phyloP scores from a whole-genome alignment of 345 rosid species.

The Streptanthus diversifolius region DNA sequence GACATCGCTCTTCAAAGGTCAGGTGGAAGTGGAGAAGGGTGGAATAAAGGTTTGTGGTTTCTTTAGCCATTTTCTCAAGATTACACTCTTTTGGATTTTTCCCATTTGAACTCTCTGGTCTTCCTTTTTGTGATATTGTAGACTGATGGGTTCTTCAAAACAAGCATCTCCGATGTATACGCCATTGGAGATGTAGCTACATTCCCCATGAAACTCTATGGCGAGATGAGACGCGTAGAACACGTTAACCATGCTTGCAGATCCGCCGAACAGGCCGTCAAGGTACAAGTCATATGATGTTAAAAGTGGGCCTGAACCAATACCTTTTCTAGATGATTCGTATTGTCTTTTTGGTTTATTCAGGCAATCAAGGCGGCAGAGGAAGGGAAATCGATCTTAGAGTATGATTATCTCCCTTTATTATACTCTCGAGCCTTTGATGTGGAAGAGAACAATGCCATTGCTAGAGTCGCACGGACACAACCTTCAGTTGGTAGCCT shows the following conservation, averaged over 20 bases:
- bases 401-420: conserved; percentile 45
- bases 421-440: conserved; percentile 25
- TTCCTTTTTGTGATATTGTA: conserved; percentile 8
- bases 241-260: conserved; percentile 80
- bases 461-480: conserved; percentile 67
- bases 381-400: conserved; percentile 48
- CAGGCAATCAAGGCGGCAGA: conserved; percentile 69
- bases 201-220: conserved; percentile 38
- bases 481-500: conserved; percentile 59
- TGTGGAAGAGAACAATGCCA: conserved; percentile 71
- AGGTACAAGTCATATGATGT: conserved; percentile 35
- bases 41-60: conserved; percentile 54
- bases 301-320: neutral
- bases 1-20: conserved; percentile 57
- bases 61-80: neutral
- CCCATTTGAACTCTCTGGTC: neutral
- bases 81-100: neutral
- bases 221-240: conserved; percentile 74
- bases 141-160: conserved; percentile 31
- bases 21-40: conserved; percentile 68
- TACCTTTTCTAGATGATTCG: too few species aligned
- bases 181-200: conserved; percentile 88
- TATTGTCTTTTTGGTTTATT: neutral
- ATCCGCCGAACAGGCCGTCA: conserved; percentile 88
- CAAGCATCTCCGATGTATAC: conserved; percentile 33